phyloP scores from a whole-genome alignment of 2,329 filamentous ascomycete genomes.

The Epichloe brachyelytri region DNA sequence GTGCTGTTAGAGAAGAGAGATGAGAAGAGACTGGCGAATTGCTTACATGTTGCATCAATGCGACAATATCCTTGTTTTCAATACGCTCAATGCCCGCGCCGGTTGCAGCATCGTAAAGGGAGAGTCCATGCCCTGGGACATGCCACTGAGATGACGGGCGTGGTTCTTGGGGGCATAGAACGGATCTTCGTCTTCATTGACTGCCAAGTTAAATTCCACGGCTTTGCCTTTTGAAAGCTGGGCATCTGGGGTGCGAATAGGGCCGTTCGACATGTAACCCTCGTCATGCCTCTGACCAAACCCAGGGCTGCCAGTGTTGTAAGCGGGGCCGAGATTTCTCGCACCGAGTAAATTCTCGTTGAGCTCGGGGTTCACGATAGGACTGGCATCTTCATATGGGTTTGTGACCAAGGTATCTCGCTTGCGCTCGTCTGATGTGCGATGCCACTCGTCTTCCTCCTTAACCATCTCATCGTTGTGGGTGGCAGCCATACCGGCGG shows the following conservation, averaged over 20 bases:
- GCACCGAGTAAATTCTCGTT: conserved; percentile 35
- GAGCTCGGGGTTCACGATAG: conserved; percentile 42
- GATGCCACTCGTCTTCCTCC: conserved; percentile 51
- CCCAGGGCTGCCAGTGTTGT: conserved; percentile 42
- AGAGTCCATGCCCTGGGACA: conserved; percentile 83
- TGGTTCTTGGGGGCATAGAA: conserved; percentile 49
- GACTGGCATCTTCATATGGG: conserved; percentile 52
- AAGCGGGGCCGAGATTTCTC: conserved; percentile 27
- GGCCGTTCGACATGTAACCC: conserved; percentile 74
- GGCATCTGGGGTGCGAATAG: conserved; percentile 39
- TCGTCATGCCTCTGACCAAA: conserved; percentile 60
- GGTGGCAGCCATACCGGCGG: conserved; percentile 30
- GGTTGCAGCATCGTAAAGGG: conserved; percentile 78
- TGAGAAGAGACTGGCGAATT: background rate
- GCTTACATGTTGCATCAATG: conserved; percentile 87
- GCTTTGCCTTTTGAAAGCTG: conserved; percentile 43
- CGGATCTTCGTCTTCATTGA: conserved; percentile 41
- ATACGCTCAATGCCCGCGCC: conserved; percentile 83
- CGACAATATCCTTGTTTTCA: conserved; percentile 91
- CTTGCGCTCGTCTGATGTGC: conserved; percentile 49
- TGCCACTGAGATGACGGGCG: conserved; percentile 63
- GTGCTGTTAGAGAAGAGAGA: conserved; percentile 13
- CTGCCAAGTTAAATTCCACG: conserved; percentile 37
- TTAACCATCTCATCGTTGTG: conserved; percentile 43
- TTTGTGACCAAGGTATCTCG: conserved; percentile 55